Evolutionary conservation across 768 basidiomycete species (phyloP).

Genomic region (Lactifluus echinatus): DNA sequence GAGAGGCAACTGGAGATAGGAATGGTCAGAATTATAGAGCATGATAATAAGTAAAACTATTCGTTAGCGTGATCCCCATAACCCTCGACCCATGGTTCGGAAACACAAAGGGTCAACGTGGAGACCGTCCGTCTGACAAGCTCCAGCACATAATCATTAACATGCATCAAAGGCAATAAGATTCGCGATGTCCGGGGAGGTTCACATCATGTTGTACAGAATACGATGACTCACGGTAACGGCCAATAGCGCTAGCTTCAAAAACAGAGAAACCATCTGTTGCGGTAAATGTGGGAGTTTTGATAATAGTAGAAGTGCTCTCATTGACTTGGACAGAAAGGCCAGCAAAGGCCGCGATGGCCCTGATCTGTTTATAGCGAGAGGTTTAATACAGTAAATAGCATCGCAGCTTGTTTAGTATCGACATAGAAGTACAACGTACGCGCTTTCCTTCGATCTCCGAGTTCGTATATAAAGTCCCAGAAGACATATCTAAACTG

Average conservation of each 20-base stretch:
- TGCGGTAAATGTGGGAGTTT: conserved; percentile 78
- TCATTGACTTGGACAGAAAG: conserved; percentile 46
- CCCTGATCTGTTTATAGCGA: conserved; percentile 33
- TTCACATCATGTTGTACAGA: neutral
- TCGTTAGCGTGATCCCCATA: neutral
- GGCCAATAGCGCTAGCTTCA: conserved; percentile 75
- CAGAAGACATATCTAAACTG: conserved; percentile 42
- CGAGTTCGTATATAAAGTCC: conserved; percentile 53
- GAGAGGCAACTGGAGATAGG: conserved; percentile 51
- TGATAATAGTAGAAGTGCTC: conserved; percentile 55
- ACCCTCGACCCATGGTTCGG: neutral
- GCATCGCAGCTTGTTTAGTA: neutral
- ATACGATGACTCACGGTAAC: conserved; percentile 63
- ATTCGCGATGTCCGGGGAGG: neutral
- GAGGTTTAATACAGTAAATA: neutral
- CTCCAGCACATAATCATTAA: neutral
- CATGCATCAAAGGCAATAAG: neutral
- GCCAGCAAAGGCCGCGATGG: conserved; percentile 52
- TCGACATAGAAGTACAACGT: conserved; percentile 22
- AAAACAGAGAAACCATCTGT: conserved; percentile 70
- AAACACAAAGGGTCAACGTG: neutral
- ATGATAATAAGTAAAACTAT: neutral
- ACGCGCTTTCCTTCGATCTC: conserved; percentile 39
- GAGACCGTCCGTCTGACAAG: neutral
- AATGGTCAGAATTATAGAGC: conserved; percentile 15